These are phyloP conservation scores for Rubia tinctorum DNA, from an alignment of 305 asterid genomes.

Conservation along the genomic window DNA sequence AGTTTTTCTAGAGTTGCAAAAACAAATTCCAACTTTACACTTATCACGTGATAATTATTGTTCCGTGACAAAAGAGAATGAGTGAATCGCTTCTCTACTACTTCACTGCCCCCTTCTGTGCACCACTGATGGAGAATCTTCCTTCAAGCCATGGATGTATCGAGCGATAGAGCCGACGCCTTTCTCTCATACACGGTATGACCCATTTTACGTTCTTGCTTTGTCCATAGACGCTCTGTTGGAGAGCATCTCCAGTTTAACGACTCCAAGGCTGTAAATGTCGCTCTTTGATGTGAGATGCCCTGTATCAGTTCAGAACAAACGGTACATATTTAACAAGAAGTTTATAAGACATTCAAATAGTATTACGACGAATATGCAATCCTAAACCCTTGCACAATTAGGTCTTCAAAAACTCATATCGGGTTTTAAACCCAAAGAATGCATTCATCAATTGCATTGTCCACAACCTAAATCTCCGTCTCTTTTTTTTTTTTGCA, in stretches of 20 bases:
- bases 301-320: constrained; percentile 34
- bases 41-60: too few relatives aligned
- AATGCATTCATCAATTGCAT: too few relatives aligned
- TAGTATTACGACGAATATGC: not conserved
- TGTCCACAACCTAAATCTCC: too few relatives aligned
- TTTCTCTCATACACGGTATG: constrained; percentile 56
- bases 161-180: constrained; percentile 46
- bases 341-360: not conserved
- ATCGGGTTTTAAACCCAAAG: too few relatives aligned
- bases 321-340: not conserved
- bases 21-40: too few relatives aligned
- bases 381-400: not conserved
- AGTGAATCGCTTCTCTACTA: too few relatives aligned
- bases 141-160: constrained; percentile 80
- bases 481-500: too few relatives aligned
- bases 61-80: too few relatives aligned
- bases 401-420: too few relatives aligned
- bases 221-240: constrained; percentile 64
- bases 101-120: constrained; percentile 31
- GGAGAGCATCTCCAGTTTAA: constrained; percentile 57
- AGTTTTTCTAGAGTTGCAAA: too few relatives aligned
- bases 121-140: constrained; percentile 61
- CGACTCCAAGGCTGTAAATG: constrained; percentile 82
- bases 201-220: constrained; percentile 67
- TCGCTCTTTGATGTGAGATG: constrained; percentile 83